Conservation (phyloP, 345 rosid genomes). For the Lepidium africanum region DNA sequence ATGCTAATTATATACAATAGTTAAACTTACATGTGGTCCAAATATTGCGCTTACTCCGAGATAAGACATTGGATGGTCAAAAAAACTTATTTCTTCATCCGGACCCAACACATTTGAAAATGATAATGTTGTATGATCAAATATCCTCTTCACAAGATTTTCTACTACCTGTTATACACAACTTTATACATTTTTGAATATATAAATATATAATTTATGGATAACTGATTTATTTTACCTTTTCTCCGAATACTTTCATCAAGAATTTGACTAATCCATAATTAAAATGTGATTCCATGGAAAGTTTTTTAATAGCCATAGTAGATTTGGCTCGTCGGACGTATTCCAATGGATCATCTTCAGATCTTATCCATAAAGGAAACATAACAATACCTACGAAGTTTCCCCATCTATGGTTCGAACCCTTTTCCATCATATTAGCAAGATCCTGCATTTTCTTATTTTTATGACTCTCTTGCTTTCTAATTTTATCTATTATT, state of each 20-base stretch:
- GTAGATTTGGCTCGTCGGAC: conserved; percentile 38
- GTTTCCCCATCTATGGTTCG: conserved; percentile 44
- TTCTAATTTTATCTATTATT: background rate
- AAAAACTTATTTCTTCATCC: conserved; percentile 46
- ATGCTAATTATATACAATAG: background rate
- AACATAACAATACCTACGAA: conserved; percentile 36
- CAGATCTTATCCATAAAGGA: conserved; percentile 34
- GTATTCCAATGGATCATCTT: conserved; percentile 41
- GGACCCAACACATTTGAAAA: conserved; percentile 56
- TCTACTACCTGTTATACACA: conserved; percentile 27
- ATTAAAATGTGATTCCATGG: conserved; percentile 32
- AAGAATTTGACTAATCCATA: conserved; percentile 6
- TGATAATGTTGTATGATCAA: conserved; percentile 35
- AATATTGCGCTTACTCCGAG: conserved; percentile 41
- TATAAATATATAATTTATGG: background rate
- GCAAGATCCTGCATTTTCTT: conserved; percentile 26
- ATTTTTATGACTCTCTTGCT: background rate
- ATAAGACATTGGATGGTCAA: conserved; percentile 43
- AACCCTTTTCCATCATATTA: conserved; percentile 38
- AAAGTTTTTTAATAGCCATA: conserved; percentile 39
- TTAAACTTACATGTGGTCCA: conserved; percentile 43
- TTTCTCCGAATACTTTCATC: conserved; percentile 30
- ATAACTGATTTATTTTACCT: conserved; percentile 21
- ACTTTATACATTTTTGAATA: background rate
- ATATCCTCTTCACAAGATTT: conserved; percentile 21